These are phyloP conservation scores for Fusarium sarcochroum DNA, from an alignment of 2,329 filamentous ascomycete genomes.

Conservation along the genomic window DNA sequence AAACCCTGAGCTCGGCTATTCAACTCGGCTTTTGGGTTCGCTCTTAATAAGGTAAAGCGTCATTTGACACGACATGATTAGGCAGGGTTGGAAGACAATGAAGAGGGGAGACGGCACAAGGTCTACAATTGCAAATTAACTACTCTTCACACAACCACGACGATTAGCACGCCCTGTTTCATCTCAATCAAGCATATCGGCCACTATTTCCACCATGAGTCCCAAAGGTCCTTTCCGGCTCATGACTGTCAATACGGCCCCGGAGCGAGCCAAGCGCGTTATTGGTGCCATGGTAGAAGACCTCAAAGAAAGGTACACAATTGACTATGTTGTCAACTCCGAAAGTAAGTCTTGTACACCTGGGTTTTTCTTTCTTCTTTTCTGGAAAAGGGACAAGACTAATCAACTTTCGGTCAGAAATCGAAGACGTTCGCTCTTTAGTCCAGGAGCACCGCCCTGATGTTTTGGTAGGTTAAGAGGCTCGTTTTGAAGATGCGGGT, in stretches of 20 bases:
- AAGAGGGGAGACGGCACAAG: not conserved
- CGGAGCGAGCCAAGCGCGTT: slow-evolving; percentile 73
- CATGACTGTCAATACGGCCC: slow-evolving; percentile 77
- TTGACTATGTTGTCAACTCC: slow-evolving; percentile 73
- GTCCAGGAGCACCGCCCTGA: slow-evolving; percentile 1
- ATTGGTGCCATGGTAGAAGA: slow-evolving; percentile 73
- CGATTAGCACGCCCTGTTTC: not conserved
- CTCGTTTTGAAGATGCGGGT: no score
- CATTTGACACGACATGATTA: not conserved
- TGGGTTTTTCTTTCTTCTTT: no score
- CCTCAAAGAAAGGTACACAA: slow-evolving; percentile 74
- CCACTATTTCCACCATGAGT: not conserved
- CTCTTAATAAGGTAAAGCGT: not conserved
- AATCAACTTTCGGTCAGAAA: not conserved
- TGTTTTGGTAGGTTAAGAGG: not conserved
- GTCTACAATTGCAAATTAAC: not conserved
- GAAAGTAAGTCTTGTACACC: slow-evolving; percentile 32
- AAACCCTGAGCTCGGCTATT: slow-evolving; percentile 1
- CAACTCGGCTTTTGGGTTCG: not conserved
- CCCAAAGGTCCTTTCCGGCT: slow-evolving; percentile 72
- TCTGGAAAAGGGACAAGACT: not conserved
- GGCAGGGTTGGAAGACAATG: not conserved
- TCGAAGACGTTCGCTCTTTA: not conserved
- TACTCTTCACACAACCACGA: not conserved
- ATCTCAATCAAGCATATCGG: not conserved